Evolutionary conservation across 208 protist species (phyloP), one percentile per base, ranked within the genome.

Genomic region (Leishmania guyanensis): DNA sequence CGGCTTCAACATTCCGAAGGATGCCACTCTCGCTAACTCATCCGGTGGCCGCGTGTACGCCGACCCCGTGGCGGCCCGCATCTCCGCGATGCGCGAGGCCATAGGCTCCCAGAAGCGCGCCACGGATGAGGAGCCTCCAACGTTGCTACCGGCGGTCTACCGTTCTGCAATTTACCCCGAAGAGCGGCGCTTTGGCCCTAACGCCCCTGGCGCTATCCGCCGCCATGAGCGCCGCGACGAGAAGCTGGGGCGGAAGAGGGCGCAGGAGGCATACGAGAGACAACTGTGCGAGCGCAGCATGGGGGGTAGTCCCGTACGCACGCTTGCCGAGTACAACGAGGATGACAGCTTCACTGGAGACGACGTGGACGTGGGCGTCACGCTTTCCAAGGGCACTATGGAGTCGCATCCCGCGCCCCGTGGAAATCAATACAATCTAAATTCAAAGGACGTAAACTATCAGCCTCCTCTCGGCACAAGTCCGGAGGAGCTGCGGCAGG

Each of bases 401-500:
- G 74, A 85, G 58, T 70, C 78, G 53, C 73, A 79, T 48, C 53
- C 79, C 51, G 70, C 69, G 20, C 33, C 53, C 29, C 78, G 77
- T 26, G 39, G 43, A 39, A 71, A 66, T 16, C 70, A 36, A 20
- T 89, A 90, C 76, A 82, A 88, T 75, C 77, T 75, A 78, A 84
- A 94, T 75, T 80, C 82, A 75, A 80, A 58, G 60, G 80, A 88
- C 58, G 81, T 76, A 0, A 89, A 87, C 77, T 92, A 95, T 75
- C 94, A 97, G 85, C 94, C 94, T 6, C 91, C 94, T 51, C 89
- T 96, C 33, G 94, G 94, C 48, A 92, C 92, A 16, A 89, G 93
- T 79, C 94, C 92, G 14, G 88, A 92, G 72, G 87, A 79, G 71
- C 85, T 93, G 65, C 90, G 90, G 72, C 84, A 85, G 74, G 84